Evolutionary conservation across 2,329 filamentous ascomycete genomes (phyloP).

Genomic region (Aspergillus sclerotialis): DNA sequence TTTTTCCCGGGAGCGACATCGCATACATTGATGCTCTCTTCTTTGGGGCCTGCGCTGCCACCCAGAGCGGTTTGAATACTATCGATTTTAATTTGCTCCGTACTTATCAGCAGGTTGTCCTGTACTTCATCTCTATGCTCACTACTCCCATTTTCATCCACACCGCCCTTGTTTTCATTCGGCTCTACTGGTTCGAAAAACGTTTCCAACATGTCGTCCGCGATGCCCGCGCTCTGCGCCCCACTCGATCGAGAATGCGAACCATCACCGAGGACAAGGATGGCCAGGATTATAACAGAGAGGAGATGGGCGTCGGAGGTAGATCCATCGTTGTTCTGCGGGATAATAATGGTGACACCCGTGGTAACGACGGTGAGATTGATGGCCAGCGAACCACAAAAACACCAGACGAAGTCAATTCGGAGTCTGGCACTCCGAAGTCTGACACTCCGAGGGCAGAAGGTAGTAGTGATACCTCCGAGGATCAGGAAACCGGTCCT

Average conservation of each 20-base stretch:
- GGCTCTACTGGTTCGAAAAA: slow-evolving; percentile 97
- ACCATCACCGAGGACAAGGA: slow-evolving; percentile 42
- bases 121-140: slow-evolving; percentile 65
- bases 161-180: slow-evolving; percentile 79
- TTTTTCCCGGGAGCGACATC: slow-evolving; percentile 61
- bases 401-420: slow-evolving; percentile 16
- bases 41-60: slow-evolving; percentile 77
- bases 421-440: slow-evolving; percentile 14
- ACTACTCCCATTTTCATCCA: slow-evolving; percentile 81
- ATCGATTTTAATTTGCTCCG: slow-evolving; percentile 58
- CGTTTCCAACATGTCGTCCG: slow-evolving; percentile 78
- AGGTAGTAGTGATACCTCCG: slow-evolving; percentile 15
- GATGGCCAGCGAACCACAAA: slow-evolving; percentile 13
- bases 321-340: slow-evolving; percentile 33
- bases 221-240: slow-evolving; percentile 62
- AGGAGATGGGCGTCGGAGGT: slow-evolving; percentile 32
- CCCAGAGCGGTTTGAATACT: slow-evolving; percentile 89
- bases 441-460: slow-evolving; percentile 12
- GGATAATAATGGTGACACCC: slow-evolving; percentile 23
- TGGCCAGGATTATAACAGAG: slow-evolving; percentile 27
- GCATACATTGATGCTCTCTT: slow-evolving; percentile 82
- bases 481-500: slow-evolving; percentile 6
- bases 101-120: slow-evolving; percentile 65
- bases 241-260: slow-evolving; percentile 55
- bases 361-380: slow-evolving; percentile 10